phyloP scores from a whole-genome alignment of 2,329 filamentous ascomycete genomes.

The Aspergillus sp. region DNA sequence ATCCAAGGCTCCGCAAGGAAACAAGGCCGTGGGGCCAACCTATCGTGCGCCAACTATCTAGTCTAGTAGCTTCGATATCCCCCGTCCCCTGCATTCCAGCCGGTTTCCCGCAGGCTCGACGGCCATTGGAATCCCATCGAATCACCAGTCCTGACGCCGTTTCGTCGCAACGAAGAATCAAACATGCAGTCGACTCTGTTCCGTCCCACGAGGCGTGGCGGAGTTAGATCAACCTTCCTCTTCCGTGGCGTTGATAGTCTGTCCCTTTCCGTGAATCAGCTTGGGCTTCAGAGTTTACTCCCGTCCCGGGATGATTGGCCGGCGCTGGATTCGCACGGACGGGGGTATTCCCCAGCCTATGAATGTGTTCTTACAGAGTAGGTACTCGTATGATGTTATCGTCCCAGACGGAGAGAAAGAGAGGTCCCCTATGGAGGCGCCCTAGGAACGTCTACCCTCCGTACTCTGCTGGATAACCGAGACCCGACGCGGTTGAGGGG shows the following conservation, averaged over 20 bases:
- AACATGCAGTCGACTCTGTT: constrained; percentile 11
- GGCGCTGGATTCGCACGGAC: background rate
- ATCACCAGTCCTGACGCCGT: background rate
- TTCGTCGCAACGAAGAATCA: background rate
- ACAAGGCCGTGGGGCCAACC: no score
- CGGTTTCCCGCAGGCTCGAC: no score
- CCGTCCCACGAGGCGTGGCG: constrained; percentile 17
- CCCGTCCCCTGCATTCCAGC: no score
- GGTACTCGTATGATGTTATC: background rate
- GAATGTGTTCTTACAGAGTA: background rate
- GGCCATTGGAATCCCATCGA: no score
- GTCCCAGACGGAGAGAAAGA: background rate
- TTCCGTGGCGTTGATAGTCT: constrained; percentile 1
- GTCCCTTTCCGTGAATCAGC: background rate
- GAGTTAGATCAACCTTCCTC: constrained; percentile 12
- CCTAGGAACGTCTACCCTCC: background rate
- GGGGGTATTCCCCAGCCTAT: background rate
- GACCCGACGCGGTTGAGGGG: background rate
- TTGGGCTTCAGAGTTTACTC: background rate
- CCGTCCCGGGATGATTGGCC: background rate
- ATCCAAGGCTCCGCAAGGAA: no score
- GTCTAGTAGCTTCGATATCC: no score
- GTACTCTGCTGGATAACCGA: background rate
- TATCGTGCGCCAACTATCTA: no score
- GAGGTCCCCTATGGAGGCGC: background rate